Conservation (phyloP, 2,329 filamentous ascomycete genomes). For the Ascochyta viciae-villosae region DNA sequence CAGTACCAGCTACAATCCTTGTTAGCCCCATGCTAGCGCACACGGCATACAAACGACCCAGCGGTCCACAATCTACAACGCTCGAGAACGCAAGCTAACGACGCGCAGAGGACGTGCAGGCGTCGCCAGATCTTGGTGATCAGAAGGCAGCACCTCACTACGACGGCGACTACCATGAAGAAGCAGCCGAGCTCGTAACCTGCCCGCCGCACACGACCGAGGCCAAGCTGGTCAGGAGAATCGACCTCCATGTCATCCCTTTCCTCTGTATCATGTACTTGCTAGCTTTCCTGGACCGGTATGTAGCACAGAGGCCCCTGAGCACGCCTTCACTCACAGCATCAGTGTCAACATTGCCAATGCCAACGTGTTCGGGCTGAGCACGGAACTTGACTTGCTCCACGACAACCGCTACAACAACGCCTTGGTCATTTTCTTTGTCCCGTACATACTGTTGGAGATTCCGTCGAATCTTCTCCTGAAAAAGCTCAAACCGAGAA, state of each 20-base stretch:
- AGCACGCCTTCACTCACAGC: not conserved
- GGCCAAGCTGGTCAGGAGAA: conserved; percentile 52
- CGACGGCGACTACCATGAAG: conserved; percentile 46
- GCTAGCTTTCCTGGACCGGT: conserved; percentile 57
- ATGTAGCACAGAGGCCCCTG: not conserved
- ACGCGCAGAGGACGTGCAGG: conserved; percentile 22
- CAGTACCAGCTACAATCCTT: conserved; percentile 10
- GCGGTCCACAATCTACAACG: not conserved
- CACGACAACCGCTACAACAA: conserved; percentile 57
- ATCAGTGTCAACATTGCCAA: conserved; percentile 61
- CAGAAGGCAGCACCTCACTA: conserved; percentile 31
- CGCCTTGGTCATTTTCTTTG: conserved; percentile 63
- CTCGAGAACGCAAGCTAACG: conserved; percentile 17
- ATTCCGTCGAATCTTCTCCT: conserved; percentile 61
- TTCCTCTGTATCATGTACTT: conserved; percentile 60
- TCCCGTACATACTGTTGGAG: conserved; percentile 61
- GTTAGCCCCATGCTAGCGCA: conserved; percentile 5
- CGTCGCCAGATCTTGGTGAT: conserved; percentile 26
- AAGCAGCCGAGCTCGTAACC: conserved; percentile 46
- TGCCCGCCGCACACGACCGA: conserved; percentile 61
- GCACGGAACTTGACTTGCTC: conserved; percentile 53
- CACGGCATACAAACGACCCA: not conserved
- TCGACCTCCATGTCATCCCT: conserved; percentile 58
- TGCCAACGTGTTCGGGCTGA: conserved; percentile 60
- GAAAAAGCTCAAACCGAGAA: conserved; percentile 59